These are phyloP conservation scores for Penicillium italicum DNA, from an alignment of 2,329 filamentous ascomycete species.

Conservation along the genomic window DNA sequence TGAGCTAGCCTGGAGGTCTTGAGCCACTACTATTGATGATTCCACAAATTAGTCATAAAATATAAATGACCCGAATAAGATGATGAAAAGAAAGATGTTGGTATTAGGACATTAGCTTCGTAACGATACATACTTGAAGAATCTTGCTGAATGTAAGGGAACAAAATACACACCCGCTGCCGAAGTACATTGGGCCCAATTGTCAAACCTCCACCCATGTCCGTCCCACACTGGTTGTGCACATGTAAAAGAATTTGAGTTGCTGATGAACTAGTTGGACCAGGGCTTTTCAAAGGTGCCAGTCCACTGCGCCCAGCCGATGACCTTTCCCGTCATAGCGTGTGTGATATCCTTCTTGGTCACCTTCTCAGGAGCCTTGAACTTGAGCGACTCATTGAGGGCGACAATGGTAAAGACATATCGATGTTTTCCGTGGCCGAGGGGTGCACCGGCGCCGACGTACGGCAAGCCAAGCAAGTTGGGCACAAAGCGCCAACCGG, in stretches of 20 bases:
- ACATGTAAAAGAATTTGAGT: neutral
- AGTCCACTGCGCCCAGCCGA: conserved; percentile 34
- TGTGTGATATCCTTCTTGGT: conserved; percentile 28
- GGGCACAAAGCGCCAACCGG: conserved; percentile 30
- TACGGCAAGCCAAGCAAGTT: conserved; percentile 26
- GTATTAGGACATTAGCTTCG: neutral
- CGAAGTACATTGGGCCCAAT: neutral
- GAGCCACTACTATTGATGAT: neutral
- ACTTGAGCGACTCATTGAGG: conserved; percentile 24
- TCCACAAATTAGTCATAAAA: neutral
- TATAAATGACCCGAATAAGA: neutral
- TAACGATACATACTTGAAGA: neutral
- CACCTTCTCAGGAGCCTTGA: conserved; percentile 20
- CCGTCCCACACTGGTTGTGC: neutral
- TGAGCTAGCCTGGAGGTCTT: neutral
- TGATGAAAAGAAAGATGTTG: neutral
- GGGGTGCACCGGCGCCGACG: conserved; percentile 25
- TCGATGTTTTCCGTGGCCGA: conserved; percentile 33
- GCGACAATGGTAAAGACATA: conserved; percentile 35
- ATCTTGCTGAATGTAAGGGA: neutral
- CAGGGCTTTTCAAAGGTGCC: conserved; percentile 29
- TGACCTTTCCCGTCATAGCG: conserved; percentile 29
- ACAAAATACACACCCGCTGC: neutral
- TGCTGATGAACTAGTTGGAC: conserved; percentile 6
- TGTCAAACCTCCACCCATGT: neutral